phyloP scores from a whole-genome alignment of 768 basidiomycete genomes.

The Mrakia gelida region DNA sequence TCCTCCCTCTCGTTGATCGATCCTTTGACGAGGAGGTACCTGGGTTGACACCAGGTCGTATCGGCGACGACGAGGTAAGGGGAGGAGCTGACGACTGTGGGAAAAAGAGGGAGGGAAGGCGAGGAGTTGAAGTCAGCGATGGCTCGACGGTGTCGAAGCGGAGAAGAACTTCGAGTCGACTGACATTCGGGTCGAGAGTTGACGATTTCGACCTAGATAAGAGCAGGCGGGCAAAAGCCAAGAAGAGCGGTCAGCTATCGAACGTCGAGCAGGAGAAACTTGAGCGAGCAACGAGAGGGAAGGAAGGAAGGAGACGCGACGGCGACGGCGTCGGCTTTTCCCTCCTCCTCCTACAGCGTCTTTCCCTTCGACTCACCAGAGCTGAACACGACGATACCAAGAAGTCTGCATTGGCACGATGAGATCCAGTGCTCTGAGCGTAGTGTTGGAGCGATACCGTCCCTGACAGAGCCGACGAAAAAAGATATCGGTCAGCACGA shows the following conservation, averaged over 20 bases:
- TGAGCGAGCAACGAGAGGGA: no score
- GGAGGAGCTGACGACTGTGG: constrained; percentile 33
- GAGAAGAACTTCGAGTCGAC: constrained; percentile 35
- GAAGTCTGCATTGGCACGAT: constrained; percentile 53
- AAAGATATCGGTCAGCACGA: no score
- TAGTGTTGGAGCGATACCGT: not conserved
- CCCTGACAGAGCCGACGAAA: no score
- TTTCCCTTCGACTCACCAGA: constrained; percentile 44
- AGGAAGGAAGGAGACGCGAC: no score
- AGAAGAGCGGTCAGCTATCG: no score
- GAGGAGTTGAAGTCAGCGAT: not conserved
- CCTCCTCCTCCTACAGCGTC: no score
- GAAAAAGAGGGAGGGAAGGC: no score
- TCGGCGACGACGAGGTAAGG: constrained; percentile 60
- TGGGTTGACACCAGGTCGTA: constrained; percentile 57
- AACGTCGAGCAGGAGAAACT: no score
- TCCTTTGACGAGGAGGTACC: constrained; percentile 1
- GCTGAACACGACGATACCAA: constrained; percentile 54
- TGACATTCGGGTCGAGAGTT: constrained; percentile 59
- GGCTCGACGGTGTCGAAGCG: not conserved
- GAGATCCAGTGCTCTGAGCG: constrained; percentile 34
- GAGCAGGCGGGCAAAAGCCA: no score
- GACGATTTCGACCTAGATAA: constrained; percentile 52
- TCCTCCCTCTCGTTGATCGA: not conserved
- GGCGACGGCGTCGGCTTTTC: no score